Base-by-base conservation (phyloP, 2,329 filamentous ascomycete species). In the Stachybotrys echinatus region DNA sequence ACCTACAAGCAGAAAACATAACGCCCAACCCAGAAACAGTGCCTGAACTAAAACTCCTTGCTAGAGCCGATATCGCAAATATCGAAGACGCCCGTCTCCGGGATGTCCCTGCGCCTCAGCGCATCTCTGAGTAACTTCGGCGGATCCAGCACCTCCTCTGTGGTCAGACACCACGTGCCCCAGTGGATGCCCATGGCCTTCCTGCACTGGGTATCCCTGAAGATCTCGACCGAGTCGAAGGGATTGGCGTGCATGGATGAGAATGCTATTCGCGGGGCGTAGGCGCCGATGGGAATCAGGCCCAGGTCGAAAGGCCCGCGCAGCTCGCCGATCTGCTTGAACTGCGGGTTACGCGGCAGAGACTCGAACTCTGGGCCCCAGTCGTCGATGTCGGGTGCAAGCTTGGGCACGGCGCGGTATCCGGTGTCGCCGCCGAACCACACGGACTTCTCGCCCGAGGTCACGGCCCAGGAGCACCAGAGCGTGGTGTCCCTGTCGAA, bases 401-500 rank as follows among this genome's bases (percentile, higher is more conserved):
- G 63, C 48, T 79, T 70, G 3, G 88, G 85, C 1, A 96, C 89
- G 6, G 81, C 71, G 53, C 92, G 84, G 70, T 97, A 97, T 40
- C 92, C 92, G 1, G 92, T 96, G 70, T 97, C 92, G 54, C 89
- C 89, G 55, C 73, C 90, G 65, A 96, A 96, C 75, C 85, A 96
- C 39, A 96, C 81, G n/a, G 85, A 90, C 60, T 85, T 86, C 18
- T 80, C 82, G 20, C 83, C 86, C 1, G 87, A 89, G 23, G 78
- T 74, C 18, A 97, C 78, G 48, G 81, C 85, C 91, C 92, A 97
- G 12, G 87, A 92, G 42, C 85, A 84, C 92, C 92, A 97, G 5
- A 97, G 79, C 0, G 92, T 95, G 40, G 77, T 79, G 53, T 82
- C 80, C 54, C 81, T 83, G 69, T 96, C 90, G 53, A 85, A 84